Percentiles rank a stretch among this genome's conserved stretches.
Evolutionary conservation across 73 alveolate genomes (phyloP).

Genomic region (Diophrys sp.): DNA sequence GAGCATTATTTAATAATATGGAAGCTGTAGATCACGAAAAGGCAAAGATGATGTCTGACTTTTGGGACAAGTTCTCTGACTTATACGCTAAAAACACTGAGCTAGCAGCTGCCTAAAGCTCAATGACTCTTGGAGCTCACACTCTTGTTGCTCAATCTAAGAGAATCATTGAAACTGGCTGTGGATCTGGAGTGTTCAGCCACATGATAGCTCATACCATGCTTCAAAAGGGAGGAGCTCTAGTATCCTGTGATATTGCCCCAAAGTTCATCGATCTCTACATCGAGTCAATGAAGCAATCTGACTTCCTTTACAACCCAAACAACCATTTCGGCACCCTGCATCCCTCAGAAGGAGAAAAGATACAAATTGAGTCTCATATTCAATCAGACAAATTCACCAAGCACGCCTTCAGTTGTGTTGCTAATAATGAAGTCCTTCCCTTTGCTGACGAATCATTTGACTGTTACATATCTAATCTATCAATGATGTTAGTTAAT

Average conservation of each 20-base stretch:
- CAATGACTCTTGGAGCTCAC: background rate
- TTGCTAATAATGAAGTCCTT: conserved; percentile 52
- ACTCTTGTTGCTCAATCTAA: background rate
- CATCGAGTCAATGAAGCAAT: background rate
- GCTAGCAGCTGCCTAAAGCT: background rate
- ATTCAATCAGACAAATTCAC: background rate
- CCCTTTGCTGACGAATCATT: conserved; percentile 51
- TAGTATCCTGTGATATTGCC: background rate
- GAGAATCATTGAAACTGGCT: background rate
- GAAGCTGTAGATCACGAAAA: background rate
- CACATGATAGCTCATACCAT: background rate
- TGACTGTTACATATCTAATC: conserved; percentile 66
- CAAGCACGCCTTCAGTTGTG: conserved; percentile 8
- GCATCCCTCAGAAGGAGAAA: background rate
- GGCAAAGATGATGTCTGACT: background rate
- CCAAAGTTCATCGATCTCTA: background rate
- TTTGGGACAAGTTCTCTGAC: background rate
- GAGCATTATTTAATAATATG: too few species aligned
- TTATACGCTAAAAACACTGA: background rate
- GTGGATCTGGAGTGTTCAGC: background rate
- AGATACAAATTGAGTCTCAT: background rate
- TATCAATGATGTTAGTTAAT: conserved; percentile 56
- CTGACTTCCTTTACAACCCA: background rate
- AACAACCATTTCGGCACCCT: background rate
- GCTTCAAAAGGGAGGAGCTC: background rate